Percentiles rank a stretch among this genome's conserved stretches.
These are phyloP conservation scores for Arabidopsis thaliana DNA, from an alignment of 345 rosid genomes.

Conservation along the genomic window TAIR10.1 NC_003070.9:11226501-11227000, in stretches of 20 bases:
- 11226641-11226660: constrained; percentile 31
- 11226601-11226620: constrained; percentile 37
- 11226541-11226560: neutral
- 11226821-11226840: neutral
- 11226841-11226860: neutral
- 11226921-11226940: neutral
- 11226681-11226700: constrained; percentile 18
- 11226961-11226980: neutral
- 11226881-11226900: neutral
- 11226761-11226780: constrained; percentile 9
- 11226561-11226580: constrained; percentile 8
- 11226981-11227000: neutral
- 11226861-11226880: neutral
- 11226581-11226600: constrained; percentile 38
- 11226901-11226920: neutral
- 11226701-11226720: constrained; percentile 6
- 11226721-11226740: constrained; percentile 14
- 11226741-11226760: constrained; percentile 21
- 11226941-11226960: neutral
- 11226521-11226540: constrained; percentile 19
- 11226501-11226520: constrained; percentile 22
- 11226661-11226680: constrained; percentile 23
- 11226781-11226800: neutral
- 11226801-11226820: constrained; percentile 2
- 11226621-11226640: constrained; percentile 34